These are phyloP conservation scores for Rutidosis leptorrhynchoides DNA, from an alignment of 129 eudicot species.

Conservation along the genomic window DNA sequence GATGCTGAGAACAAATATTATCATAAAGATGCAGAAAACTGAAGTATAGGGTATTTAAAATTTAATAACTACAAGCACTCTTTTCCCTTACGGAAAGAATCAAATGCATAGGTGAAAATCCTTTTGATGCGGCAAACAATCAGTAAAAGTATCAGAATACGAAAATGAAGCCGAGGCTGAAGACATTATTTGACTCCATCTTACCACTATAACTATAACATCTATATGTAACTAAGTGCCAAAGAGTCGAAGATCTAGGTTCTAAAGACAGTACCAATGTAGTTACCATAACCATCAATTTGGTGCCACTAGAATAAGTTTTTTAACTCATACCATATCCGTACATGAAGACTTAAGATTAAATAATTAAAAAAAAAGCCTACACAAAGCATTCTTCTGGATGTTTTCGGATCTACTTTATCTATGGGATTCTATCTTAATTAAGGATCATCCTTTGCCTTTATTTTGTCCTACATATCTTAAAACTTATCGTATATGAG, in stretches of 20 bases:
- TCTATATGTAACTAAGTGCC: background rate
- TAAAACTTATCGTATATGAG: too few species aligned
- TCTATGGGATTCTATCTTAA: background rate
- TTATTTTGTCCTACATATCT: background rate
- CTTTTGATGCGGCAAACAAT: background rate
- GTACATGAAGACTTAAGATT: background rate
- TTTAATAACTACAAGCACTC: too few species aligned
- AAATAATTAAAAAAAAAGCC: too few species aligned
- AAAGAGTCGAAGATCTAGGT: background rate
- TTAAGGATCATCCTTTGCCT: background rate
- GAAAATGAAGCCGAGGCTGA: background rate
- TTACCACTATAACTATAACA: constrained; percentile 12
- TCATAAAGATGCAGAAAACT: background rate
- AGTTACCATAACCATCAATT: constrained; percentile 18
- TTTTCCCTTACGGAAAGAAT: too few species aligned
- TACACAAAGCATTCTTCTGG: background rate
- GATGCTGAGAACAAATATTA: constrained; percentile 54
- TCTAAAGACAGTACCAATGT: background rate
- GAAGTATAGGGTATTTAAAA: background rate
- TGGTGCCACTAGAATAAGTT: background rate
- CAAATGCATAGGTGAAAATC: too few species aligned
- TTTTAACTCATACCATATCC: background rate
- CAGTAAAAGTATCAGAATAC: background rate
- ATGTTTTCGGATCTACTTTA: background rate
- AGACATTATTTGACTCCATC: background rate